These are phyloP conservation scores for Capsella bursapastoris DNA, from an alignment of 345 rosid genomes.

Conservation along the genomic window DNA sequence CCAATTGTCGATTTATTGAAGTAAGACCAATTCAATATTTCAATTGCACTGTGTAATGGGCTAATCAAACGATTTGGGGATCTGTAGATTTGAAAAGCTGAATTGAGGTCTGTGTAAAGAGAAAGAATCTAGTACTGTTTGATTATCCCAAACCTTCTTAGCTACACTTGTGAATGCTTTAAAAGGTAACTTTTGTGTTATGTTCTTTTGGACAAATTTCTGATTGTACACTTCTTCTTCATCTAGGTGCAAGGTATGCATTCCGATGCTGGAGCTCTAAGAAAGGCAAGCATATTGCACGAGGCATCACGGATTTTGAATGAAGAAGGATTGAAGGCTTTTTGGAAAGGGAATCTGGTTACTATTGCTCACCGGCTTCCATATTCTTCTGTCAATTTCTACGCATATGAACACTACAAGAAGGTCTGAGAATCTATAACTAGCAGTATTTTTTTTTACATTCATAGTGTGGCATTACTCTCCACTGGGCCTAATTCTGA, in stretches of 20 bases:
- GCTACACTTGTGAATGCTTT: neutral
- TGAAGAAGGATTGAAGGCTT: constrained; percentile 93
- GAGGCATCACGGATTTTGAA: constrained; percentile 79
- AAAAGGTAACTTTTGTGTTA: constrained; percentile 4
- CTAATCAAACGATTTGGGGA: neutral
- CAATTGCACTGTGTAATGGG: constrained; percentile 7
- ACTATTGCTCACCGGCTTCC: constrained; percentile 95
- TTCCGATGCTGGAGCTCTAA: constrained; percentile 62
- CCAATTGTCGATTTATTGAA: neutral
- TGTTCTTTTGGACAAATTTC: neutral
- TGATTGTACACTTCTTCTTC: constrained; percentile 11
- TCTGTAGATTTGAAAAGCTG: neutral
- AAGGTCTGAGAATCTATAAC: constrained; percentile 48
- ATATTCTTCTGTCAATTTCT: constrained; percentile 89
- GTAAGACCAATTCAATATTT: neutral
- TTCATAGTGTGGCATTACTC: neutral
- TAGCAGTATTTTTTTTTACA: neutral
- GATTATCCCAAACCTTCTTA: neutral
- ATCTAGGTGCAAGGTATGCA: constrained; percentile 95
- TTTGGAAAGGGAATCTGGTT: constrained; percentile 97
- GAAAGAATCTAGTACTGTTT: neutral
- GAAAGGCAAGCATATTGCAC: constrained; percentile 74
- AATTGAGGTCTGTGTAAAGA: constrained; percentile 10
- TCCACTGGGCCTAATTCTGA: constrained; percentile 5
- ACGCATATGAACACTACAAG: constrained; percentile 85